These are phyloP conservation scores for Umbelopsis sp. DNA, from an alignment of 371 early-diverging fungal species.

Conservation along the genomic window DNA sequence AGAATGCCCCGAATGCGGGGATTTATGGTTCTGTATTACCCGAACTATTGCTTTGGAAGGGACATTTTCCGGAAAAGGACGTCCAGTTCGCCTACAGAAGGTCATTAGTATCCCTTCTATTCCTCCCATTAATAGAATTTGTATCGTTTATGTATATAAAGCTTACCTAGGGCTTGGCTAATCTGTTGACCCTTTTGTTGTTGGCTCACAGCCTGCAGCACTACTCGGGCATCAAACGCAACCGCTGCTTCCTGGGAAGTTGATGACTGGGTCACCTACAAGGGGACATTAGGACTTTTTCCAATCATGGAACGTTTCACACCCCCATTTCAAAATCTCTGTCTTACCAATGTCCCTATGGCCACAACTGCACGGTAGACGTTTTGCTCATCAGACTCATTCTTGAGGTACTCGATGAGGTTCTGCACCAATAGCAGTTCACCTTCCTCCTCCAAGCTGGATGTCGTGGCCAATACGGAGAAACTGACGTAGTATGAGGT, in stretches of 20 bases:
- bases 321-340: not conserved
- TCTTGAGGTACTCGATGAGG: constrained; percentile 51
- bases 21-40: not conserved
- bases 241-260: not conserved
- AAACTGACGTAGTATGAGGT: constrained; percentile 22
- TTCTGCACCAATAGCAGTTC: constrained; percentile 49
- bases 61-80: not conserved
- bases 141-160: not conserved
- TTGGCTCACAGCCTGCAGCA: not conserved
- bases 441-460: constrained; percentile 44
- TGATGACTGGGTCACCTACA: not conserved
- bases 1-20: constrained; percentile 7
- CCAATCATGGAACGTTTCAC: not conserved
- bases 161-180: not conserved
- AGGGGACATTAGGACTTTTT: not conserved
- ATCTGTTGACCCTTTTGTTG: not conserved
- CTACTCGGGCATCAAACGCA: not conserved
- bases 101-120: too few species aligned
- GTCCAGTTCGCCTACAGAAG: not conserved
- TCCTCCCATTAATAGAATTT: not conserved
- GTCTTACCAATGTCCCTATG: constrained; percentile 60
- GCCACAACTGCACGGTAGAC: constrained; percentile 59
- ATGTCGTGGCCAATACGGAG: constrained; percentile 36
- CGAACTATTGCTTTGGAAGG: not conserved
- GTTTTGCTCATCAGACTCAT: constrained; percentile 56